Base-by-base conservation (phyloP, 2,329 filamentous ascomycete species). In the Ceratocystis variospora region DNA sequence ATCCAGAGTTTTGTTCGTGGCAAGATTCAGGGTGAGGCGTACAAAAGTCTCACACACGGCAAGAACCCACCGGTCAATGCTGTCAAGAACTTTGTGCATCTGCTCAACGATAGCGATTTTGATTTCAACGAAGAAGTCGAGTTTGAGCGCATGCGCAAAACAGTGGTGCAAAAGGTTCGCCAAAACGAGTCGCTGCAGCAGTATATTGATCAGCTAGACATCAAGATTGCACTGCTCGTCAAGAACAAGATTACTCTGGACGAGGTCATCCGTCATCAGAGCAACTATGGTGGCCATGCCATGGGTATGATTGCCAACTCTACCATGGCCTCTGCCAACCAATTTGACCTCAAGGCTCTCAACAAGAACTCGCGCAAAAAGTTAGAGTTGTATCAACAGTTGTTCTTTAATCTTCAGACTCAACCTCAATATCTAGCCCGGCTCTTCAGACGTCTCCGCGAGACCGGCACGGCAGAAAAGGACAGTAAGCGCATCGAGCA, bases 231-330 rank as follows among this genome's bases (percentile, higher is more conserved):
- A 0, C 83, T 99, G 2, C 81, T 99, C 19, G 94, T 99, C 72
- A 97, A 97, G 81, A 99, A 99, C 83, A 99, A 99, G 77, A 99
- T 99, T 72, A 97, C 94, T 0, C 81, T 99, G 3, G 94, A 99
- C 73, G 95, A 99, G 76, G 94, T 99, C 33, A 89, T 99, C 66
- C 90, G 91, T 72, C 94, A 97, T 73, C 94, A 99, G 73, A 93
- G 88, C 78, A 95, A 96, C 74, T 96, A 94, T 72, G 94, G 94
- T 66, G 92, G 93, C 1, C 88, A 94, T 72, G 87, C 92, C 25
- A 88, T 91, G 69, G 89, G 85, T 68, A 82, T 97, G 37, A 80
- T 99, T 62, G 89, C 89, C 67, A 96, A 94, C 76, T 88, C 85
- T n/a, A 86, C 92, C 63, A 92, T 96, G 69, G 84, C 87, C 1